Evolutionary conservation across 495 filamentous ascomycete species (phyloP).

Genomic region (Terfezia boudieri): DNA sequence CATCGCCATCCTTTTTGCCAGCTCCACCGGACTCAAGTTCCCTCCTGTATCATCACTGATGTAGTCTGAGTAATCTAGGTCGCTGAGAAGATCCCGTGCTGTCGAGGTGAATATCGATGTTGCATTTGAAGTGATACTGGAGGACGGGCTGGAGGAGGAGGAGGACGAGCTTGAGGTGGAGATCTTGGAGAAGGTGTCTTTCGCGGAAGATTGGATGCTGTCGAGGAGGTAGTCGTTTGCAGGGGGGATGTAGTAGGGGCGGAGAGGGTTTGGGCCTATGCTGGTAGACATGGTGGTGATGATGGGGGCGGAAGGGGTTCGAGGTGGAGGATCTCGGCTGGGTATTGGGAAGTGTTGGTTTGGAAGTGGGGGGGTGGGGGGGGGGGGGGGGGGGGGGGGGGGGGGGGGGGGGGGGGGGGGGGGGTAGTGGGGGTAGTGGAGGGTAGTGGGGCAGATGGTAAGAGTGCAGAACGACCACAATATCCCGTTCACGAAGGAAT

Average conservation of each 20-base stretch:
- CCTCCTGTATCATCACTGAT: slow-evolving; percentile 22
- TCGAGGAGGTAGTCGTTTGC: slow-evolving; percentile 35
- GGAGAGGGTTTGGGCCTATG: slow-evolving; percentile 56
- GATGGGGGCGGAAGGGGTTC: background rate
- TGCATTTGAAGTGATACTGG: background rate
- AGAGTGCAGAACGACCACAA: no score
- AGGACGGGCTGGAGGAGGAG: slow-evolving; percentile 4
- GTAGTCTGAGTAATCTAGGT: slow-evolving; percentile 66
- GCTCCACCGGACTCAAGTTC: slow-evolving; percentile 53
- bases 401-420: no score
- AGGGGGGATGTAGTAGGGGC: slow-evolving; percentile 86
- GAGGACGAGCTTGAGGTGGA: slow-evolving; percentile 3
- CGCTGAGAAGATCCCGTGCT: slow-evolving; percentile 13
- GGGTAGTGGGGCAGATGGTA: no score
- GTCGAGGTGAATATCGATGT: slow-evolving; percentile 12
- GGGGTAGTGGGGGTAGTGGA: no score
- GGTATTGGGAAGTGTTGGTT: no score
- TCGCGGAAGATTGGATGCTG: background rate
- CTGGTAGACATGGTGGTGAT: slow-evolving; percentile 3
- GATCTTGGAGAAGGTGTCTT: background rate
- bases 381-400: no score
- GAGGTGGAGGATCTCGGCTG: no score
- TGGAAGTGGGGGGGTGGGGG: no score
- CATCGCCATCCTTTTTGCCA: slow-evolving; percentile 49
- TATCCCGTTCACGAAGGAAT: no score